phyloP scores from a whole-genome alignment of 176 grass and related monocot species.

The Oryza rufipogon region DNA sequence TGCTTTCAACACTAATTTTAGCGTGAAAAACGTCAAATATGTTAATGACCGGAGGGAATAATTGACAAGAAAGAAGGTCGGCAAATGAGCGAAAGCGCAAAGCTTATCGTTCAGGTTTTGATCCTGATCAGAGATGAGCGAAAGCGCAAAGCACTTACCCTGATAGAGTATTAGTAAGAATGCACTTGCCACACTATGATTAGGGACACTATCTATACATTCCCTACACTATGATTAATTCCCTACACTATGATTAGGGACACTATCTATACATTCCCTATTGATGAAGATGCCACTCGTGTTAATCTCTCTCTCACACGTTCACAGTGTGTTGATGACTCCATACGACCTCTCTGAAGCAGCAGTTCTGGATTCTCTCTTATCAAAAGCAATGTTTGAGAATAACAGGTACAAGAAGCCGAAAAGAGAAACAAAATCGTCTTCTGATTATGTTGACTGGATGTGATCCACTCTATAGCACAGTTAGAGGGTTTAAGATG shows the following conservation, averaged over 20 bases:
- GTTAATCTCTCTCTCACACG: neutral
- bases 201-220: neutral
- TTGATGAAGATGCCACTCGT: neutral
- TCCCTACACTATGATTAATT: too few species aligned
- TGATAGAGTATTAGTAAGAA: neutral
- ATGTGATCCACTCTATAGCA: conserved; percentile 33
- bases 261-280: neutral
- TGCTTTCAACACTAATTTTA: too few species aligned
- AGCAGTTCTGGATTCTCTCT: conserved; percentile 52
- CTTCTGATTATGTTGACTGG: conserved; percentile 51
- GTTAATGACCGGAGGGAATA: too few species aligned
- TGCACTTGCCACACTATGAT: neutral
- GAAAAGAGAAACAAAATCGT: conserved; percentile 48
- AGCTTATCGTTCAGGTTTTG: neutral
- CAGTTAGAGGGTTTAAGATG: neutral
- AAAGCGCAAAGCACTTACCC: neutral
- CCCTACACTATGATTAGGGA: neutral
- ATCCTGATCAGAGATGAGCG: neutral
- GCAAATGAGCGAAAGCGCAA: neutral
- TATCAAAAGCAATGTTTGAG: conserved; percentile 50
- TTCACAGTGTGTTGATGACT: conserved; percentile 40
- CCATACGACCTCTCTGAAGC: conserved; percentile 49
- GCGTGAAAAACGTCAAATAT: too few species aligned
- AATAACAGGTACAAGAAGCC: conserved; percentile 51
- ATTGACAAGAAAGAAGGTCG: neutral